Percentiles rank a stretch among this genome's conserved stretches.
These are phyloP conservation scores for Lippia alba DNA, from an alignment of 305 asterid genomes.

Conservation along the genomic window DNA sequence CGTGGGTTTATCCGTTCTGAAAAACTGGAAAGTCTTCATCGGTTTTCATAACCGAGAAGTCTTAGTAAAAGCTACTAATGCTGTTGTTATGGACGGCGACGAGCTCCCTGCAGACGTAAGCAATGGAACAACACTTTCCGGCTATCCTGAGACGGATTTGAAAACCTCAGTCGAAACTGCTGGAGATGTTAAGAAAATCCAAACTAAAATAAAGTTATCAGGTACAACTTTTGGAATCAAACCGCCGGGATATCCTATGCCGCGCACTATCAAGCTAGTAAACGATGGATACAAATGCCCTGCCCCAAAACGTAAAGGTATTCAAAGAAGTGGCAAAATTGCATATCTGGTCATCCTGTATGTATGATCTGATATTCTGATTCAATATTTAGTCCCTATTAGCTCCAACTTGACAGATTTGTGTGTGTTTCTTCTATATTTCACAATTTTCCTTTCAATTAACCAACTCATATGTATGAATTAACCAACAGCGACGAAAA, in stretches of 20 bases:
- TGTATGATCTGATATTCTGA: no score
- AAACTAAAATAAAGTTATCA: slow-evolving; percentile 37
- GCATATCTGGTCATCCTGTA: no score
- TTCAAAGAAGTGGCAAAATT: not conserved
- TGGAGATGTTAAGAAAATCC: slow-evolving; percentile 45
- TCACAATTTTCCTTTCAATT: no score
- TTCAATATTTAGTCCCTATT: no score
- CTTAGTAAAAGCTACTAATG: slow-evolving; percentile 47
- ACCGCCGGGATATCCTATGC: slow-evolving; percentile 54
- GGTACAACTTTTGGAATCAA: slow-evolving; percentile 50
- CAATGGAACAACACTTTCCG: slow-evolving; percentile 51
- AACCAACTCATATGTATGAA: not conserved
- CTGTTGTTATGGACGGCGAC: slow-evolving; percentile 35
- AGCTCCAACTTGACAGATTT: no score
- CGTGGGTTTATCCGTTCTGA: slow-evolving; percentile 43
- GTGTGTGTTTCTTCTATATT: no score
- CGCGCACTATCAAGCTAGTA: slow-evolving; percentile 43
- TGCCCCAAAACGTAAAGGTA: slow-evolving; percentile 32
- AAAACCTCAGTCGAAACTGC: slow-evolving; percentile 47
- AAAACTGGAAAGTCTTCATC: slow-evolving; percentile 53
- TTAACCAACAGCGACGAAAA: slow-evolving; percentile 35
- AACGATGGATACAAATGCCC: slow-evolving; percentile 60
- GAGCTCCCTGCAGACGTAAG: slow-evolving; percentile 48
- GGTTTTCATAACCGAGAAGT: slow-evolving; percentile 50
- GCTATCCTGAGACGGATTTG: slow-evolving; percentile 50